A percentile compares a stretch with the other conserved stretches of the same genome.
Conservation (phyloP, 2,329 filamentous ascomycete genomes). For the Trichoderma atroviride region DNA sequence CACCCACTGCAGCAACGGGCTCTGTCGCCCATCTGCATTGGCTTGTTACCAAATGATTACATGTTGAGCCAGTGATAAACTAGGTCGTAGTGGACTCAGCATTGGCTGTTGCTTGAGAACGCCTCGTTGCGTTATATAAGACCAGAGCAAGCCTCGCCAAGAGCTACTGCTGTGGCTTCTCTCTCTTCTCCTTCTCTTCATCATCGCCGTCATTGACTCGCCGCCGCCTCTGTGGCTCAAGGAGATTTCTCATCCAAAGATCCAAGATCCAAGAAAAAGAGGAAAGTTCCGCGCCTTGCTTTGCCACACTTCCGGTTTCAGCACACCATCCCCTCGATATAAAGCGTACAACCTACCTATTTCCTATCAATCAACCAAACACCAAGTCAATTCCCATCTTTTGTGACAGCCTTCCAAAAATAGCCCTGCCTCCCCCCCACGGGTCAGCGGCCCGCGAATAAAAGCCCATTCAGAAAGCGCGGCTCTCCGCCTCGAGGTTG, state of each 20-base stretch:
- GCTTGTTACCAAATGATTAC: neutral
- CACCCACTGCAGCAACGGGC: neutral
- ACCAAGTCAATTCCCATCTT: neutral
- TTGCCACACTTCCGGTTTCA: slow-evolving; percentile 12
- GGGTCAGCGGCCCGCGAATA: neutral
- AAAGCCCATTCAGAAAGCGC: neutral
- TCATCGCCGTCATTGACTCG: slow-evolving; percentile 4
- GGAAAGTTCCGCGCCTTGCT: neutral
- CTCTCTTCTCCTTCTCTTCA: slow-evolving; percentile 3
- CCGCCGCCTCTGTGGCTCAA: neutral
- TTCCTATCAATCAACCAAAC: neutral
- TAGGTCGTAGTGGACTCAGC: neutral
- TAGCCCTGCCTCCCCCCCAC: neutral
- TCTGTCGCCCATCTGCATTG: neutral
- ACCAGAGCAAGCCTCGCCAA: slow-evolving; percentile 9
- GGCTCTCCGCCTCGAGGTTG: neutral
- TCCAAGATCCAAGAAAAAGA: neutral
- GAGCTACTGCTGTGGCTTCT: slow-evolving; percentile 3
- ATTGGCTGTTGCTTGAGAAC: neutral
- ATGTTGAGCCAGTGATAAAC: neutral
- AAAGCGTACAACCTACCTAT: neutral
- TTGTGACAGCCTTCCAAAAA: slow-evolving; percentile 1
- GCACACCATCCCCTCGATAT: slow-evolving; percentile 4
- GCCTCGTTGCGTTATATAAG: slow-evolving; percentile 12
- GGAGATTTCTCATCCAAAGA: neutral